Conservation (phyloP, 148 eudicot species). For the Cornus controversa region DNA sequence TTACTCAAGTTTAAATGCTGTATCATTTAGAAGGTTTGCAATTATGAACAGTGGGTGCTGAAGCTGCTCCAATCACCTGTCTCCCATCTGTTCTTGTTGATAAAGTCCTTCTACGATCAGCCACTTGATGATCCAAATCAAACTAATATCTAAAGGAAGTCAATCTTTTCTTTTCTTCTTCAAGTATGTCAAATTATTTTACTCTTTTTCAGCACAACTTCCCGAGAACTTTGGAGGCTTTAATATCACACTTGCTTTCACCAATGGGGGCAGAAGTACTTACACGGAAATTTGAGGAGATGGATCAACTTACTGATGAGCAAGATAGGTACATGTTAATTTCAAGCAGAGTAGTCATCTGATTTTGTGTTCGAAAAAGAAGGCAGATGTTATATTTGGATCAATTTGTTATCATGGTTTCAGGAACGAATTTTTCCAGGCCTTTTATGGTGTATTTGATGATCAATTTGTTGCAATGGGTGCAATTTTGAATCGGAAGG, state of each 20-base stretch:
- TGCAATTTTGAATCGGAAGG: conserved; percentile 75
- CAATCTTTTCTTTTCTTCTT: neutral
- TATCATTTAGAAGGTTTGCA: neutral
- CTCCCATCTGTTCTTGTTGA: no score
- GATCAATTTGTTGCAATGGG: conserved; percentile 79
- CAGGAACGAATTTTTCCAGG: conserved; percentile 75
- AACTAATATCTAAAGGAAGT: neutral
- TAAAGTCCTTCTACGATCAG: no score
- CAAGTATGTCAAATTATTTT: conserved; percentile 11
- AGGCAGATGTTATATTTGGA: conserved; percentile 4
- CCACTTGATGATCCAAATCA: neutral
- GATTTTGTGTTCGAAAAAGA: conserved; percentile 4
- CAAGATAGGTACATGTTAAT: conserved; percentile 51
- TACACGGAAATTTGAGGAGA: conserved; percentile 81
- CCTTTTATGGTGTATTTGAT: conserved; percentile 76
- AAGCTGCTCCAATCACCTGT: no score
- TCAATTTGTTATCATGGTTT: conserved; percentile 17
- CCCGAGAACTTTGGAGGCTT: conserved; percentile 86
- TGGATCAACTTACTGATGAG: conserved; percentile 62
- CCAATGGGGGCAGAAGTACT: conserved; percentile 92
- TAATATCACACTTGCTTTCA: conserved; percentile 75
- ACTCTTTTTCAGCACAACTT: conserved; percentile 64
- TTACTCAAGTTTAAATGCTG: no score
- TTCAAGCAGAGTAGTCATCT: neutral
- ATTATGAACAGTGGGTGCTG: neutral